These are phyloP conservation scores for Marvania coccoides DNA, from an alignment of 139 green algal genomes.

Conservation along the genomic window DNA sequence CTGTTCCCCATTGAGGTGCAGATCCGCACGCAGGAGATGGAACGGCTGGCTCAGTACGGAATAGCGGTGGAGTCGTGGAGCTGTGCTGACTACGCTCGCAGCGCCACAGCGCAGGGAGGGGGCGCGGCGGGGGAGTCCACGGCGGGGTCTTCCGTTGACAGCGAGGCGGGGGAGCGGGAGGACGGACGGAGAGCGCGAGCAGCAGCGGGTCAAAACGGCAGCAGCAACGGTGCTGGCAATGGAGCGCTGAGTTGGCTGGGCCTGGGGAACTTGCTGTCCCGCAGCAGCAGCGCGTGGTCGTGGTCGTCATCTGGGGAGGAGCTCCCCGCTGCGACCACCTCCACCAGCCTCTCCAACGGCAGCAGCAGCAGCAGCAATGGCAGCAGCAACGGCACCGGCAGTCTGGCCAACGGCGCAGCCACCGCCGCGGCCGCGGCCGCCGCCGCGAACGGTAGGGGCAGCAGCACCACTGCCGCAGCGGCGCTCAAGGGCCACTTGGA, in stretches of 20 bases:
- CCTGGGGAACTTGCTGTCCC: not conserved
- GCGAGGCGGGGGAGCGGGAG: too few species aligned
- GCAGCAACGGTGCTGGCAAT: not conserved
- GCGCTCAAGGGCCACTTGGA: conserved; percentile 1
- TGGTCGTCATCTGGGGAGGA: too few species aligned
- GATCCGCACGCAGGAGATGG: conserved; percentile 64
- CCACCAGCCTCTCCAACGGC: not conserved
- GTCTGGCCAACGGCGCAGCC: not conserved
- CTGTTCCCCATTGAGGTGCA: conserved; percentile 65
- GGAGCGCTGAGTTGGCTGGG: not conserved
- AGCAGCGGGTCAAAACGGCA: not conserved
- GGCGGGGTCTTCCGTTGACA: not conserved
- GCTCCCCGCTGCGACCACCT: not conserved
- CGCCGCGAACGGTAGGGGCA: too few species aligned
- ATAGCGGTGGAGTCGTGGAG: conserved; percentile 44
- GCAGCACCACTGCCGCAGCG: too few species aligned
- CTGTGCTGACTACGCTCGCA: not conserved
- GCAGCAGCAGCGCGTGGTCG: too few species aligned
- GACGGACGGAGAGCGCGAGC: not conserved
- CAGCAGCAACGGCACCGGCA: not conserved
- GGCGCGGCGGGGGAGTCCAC: not conserved
- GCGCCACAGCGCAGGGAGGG: not conserved
- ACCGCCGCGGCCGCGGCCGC: not conserved
- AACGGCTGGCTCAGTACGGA: conserved; percentile 61
- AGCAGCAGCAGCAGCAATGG: not conserved